Evolutionary conservation across 2,329 filamentous ascomycete species (phyloP).

Genomic region (Thermothelomyces thermophilus): DNA sequence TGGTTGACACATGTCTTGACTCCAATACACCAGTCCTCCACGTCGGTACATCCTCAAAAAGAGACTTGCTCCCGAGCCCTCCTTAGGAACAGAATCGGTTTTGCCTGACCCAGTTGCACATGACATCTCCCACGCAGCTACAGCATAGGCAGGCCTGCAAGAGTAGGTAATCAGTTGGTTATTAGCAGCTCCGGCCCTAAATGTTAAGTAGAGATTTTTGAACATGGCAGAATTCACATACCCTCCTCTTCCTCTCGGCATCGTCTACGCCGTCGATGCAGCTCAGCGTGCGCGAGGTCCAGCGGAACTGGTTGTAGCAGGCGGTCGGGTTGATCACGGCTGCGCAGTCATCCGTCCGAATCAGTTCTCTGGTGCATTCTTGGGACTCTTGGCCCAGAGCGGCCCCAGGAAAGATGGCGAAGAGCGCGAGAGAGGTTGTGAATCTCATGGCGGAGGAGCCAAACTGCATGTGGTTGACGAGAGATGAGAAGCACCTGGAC

Average conservation of each 20-base stretch:
- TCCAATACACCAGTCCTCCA: neutral
- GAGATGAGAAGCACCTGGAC: too few species aligned
- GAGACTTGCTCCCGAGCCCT: neutral
- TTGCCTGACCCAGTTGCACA: slow-evolving; percentile 34
- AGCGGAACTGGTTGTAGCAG: slow-evolving; percentile 36
- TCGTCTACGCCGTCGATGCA: slow-evolving; percentile 33
- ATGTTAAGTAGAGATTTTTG: too few species aligned
- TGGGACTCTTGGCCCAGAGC: slow-evolving; percentile 25
- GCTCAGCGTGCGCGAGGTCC: slow-evolving; percentile 30
- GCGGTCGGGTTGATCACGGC: slow-evolving; percentile 35
- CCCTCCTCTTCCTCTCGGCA: slow-evolving; percentile 30
- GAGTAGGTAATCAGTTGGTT: neutral
- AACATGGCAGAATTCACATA: slow-evolving; percentile 3
- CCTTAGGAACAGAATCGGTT: slow-evolving; percentile 21
- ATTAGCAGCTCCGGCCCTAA: too few species aligned
- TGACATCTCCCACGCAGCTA: slow-evolving; percentile 30
- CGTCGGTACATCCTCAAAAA: too few species aligned
- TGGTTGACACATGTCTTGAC: neutral
- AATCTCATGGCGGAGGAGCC: slow-evolving; percentile 10
- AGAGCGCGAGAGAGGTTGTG: slow-evolving; percentile 17
- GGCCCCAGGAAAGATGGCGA: slow-evolving; percentile 22
- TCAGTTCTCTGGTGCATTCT: slow-evolving; percentile 32
- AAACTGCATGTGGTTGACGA: too few species aligned
- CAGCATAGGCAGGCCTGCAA: slow-evolving; percentile 34
- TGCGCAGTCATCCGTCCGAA: slow-evolving; percentile 33